Evolutionary conservation across 2,329 filamentous ascomycete genomes (phyloP).

Genomic region (Biscogniauxia mediterranea): DNA sequence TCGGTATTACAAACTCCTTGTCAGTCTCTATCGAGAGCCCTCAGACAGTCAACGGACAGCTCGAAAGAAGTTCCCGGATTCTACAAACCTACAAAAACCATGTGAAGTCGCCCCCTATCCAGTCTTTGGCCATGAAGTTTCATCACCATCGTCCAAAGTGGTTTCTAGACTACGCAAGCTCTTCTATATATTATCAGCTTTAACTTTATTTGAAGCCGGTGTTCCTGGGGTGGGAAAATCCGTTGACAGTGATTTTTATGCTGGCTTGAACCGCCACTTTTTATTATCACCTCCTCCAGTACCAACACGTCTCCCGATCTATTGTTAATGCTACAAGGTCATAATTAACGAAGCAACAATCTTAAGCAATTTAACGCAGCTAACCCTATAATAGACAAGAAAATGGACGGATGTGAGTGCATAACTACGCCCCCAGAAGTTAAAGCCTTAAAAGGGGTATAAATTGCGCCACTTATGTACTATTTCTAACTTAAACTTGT

Average conservation of each 20-base stretch:
- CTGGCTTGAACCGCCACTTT: slow-evolving; percentile 5
- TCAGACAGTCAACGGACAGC: slow-evolving; percentile 11
- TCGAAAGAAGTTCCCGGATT: slow-evolving; percentile 17
- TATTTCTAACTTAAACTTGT: not conserved
- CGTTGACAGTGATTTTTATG: slow-evolving; percentile 12
- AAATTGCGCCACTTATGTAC: slow-evolving; percentile 8
- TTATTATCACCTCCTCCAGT: slow-evolving; percentile 5
- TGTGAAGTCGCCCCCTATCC: slow-evolving; percentile 23
- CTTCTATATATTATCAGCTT: slow-evolving; percentile 18
- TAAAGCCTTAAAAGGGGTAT: slow-evolving; percentile 6
- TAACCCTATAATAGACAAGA: slow-evolving; percentile 1
- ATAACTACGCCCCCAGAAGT: slow-evolving; percentile 5
- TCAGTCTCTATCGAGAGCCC: slow-evolving; percentile 22
- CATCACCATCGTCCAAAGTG: slow-evolving; percentile 19
- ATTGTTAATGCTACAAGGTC: not conserved
- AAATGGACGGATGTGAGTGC: slow-evolving; percentile 36
- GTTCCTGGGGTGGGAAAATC: slow-evolving; percentile 1
- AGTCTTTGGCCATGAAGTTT: slow-evolving; percentile 22
- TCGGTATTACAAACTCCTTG: slow-evolving; percentile 6
- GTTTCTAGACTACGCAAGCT: slow-evolving; percentile 22
- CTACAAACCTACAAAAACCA: slow-evolving; percentile 35
- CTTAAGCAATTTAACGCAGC: not conserved
- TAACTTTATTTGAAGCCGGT: slow-evolving; percentile 6
- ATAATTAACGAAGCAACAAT: slow-evolving; percentile 1
- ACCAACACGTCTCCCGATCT: slow-evolving; percentile 3